Evolutionary conservation across 176 grass and related monocot genomes (phyloP), one percentile per base, ranked within the genome.

Genomic region (Triticum timopheevii): DNA sequence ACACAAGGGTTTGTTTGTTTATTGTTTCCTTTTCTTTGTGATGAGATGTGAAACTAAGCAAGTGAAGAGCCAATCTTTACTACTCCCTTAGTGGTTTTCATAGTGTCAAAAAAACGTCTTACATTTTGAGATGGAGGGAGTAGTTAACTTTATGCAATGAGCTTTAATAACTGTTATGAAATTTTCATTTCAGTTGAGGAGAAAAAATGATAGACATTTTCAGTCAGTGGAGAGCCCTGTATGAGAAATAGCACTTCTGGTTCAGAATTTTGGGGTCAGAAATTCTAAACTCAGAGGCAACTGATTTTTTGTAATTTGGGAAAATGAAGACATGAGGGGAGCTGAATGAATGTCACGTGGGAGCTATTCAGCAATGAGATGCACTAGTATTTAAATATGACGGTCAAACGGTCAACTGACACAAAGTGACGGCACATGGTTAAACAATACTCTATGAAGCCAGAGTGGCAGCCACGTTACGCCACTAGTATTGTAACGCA

Each of bases 11-110:
- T 23, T 61, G 16, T 61, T n/a, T 61, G 7, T 17, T 7, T 11
- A 3, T 45, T 3, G 0, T 61, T n/a, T 61, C 8, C 20, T 23
- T 61, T 61, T 61, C 20, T 61, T 54, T 54, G 16, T 1, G 50
- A 54, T 54, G 50, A 19, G 16, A 54, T n/a, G n/a, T 52, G 20
- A 61, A 61, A 20, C 17, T 19, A 58, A 20, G 17, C 17, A 20
- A 19, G 20, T 20, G 56, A 59, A 61, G 56, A 61, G 56, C 2
- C 56, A 59, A 59, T 58, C 7, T 58, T 58, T 15, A 0, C 4
- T 47, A 47, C 45, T 47, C 12, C 45, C 45, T 19, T 6, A 2
- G 17, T 7, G 0, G 6, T 16, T 1, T 20, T 0, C 0, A 2
- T 56, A 56, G 52, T 56, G 16, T 56, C 6, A 56, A 56, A 47